Base-by-base conservation (phyloP, 2,329 filamentous ascomycete species). In the Botrytis sinoallii region DNA sequence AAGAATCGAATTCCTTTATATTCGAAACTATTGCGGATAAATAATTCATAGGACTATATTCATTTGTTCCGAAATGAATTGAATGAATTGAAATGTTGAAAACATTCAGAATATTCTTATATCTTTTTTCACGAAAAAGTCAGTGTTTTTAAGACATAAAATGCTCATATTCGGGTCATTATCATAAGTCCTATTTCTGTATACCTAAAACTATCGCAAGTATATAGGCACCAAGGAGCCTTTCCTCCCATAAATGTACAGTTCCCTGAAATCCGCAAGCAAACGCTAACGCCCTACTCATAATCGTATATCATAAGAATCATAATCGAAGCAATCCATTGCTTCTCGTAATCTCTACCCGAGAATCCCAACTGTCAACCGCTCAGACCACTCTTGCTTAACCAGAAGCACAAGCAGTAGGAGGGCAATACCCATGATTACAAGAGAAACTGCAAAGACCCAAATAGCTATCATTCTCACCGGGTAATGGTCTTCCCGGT, bases 391-490 rank as follows among this genome's bases (percentile, higher is more conserved):
- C 29, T 38, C 12, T 55, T n/a, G 38, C 16, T 25, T 55, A 68
- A 42, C 46, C 69, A 46, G 32, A 70, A 76, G 52, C 75, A 44
- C 72, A 74, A 42, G 67, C 72, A 16, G 67, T 74, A 1, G 29
- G 25, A 22, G 72, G 72, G n/a, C 72, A 74, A 74, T 86, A 86
- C 0, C 84, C 85, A 76, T 85, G 83, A 74, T 82, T 83, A 64
- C 85, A 86, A 20, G 83, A 80, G 75, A 82, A 87, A 73, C 82
- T 85, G 75, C 85, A 86, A 25, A 87, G 81, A 0, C 84, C 85
- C 57, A 82, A 75, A 74, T 86, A 87, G 1, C 80, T 78, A 5
- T 82, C 80, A 55, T 79, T 77, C 40, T 81, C 76, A 1, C 81
- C 82, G 0, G 78, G 70, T 3, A 81, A 67, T 6, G 84, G 83